These are phyloP conservation scores for Boletus rex-veris DNA, from an alignment of 768 basidiomycete genomes.

Conservation along the genomic window DNA sequence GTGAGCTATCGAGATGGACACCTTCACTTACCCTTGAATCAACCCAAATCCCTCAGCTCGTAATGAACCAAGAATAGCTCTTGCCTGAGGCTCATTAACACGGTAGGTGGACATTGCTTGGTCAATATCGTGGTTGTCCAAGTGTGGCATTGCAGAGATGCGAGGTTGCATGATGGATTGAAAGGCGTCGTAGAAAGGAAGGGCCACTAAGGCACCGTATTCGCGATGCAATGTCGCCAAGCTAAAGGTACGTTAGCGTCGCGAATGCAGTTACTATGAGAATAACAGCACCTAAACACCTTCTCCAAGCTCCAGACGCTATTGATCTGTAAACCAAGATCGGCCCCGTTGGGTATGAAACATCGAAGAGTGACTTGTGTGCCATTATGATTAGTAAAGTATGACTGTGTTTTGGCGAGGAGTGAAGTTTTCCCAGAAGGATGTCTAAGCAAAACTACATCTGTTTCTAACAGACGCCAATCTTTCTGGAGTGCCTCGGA, in stretches of 20 bases:
- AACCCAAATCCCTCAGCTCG: constrained; percentile 74
- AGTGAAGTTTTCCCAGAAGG: constrained; percentile 49
- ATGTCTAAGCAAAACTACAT: constrained; percentile 76
- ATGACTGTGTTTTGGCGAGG: constrained; percentile 70
- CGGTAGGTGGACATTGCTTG: constrained; percentile 65
- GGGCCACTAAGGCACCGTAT: constrained; percentile 78
- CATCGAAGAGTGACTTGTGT: constrained; percentile 61
- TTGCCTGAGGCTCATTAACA: constrained; percentile 93
- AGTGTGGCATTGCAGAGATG: constrained; percentile 44
- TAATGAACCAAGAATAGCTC: constrained; percentile 77
- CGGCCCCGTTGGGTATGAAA: constrained; percentile 38
- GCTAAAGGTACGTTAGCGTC: constrained; percentile 40
- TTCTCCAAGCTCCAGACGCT: constrained; percentile 75
- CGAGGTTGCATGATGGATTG: constrained; percentile 67
- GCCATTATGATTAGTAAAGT: constrained; percentile 39
- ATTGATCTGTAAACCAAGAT: constrained; percentile 61
- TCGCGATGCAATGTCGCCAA: constrained; percentile 90
- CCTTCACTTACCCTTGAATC: constrained; percentile 82
- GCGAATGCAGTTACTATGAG: neutral
- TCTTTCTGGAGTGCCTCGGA: constrained; percentile 56
- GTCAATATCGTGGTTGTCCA: constrained; percentile 51
- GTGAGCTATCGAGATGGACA: neutral
- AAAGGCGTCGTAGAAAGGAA: constrained; percentile 79
- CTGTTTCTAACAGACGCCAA: constrained; percentile 77
- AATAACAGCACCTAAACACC: constrained; percentile 63